Conservation (phyloP, 2,329 filamentous ascomycete genomes). For the Aspergillus nomiae region DNA sequence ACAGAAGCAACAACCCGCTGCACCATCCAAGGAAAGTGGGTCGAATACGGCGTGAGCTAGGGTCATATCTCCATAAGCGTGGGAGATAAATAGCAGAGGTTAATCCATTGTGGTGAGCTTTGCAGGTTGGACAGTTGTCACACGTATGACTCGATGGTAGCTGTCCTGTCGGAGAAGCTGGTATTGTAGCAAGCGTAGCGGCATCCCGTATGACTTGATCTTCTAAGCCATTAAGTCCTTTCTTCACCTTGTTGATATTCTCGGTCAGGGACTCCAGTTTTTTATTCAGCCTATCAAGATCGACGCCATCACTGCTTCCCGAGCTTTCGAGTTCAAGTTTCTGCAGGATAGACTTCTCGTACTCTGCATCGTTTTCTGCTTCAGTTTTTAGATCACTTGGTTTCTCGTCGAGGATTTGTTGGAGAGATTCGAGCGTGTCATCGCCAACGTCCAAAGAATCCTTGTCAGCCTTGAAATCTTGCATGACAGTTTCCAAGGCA, state of each 20-base stretch:
- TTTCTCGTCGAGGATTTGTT: conserved; percentile 41
- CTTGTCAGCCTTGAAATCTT: conserved; percentile 42
- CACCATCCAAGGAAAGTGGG: conserved; percentile 43
- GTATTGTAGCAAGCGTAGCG: conserved; percentile 17
- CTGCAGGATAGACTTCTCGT: conserved; percentile 32
- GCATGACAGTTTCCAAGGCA: conserved; percentile 44
- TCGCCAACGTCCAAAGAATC: conserved; percentile 44
- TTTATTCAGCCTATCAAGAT: conserved; percentile 40
- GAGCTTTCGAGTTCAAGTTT: conserved; percentile 24
- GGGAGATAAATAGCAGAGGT: conserved; percentile 39
- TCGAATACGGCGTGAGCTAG: conserved; percentile 30
- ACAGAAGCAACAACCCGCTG: conserved; percentile 45
- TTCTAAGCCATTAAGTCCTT: conserved; percentile 43
- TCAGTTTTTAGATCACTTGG: conserved; percentile 29
- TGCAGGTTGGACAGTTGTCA: conserved; percentile 27
- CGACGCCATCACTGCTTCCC: conserved; percentile 24
- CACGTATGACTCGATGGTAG: conserved; percentile 9
- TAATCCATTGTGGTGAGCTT: conserved; percentile 26
- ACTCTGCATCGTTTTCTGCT: conserved; percentile 34
- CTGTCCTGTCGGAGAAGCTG: conserved; percentile 16
- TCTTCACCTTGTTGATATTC: conserved; percentile 45
- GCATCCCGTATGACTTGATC: conserved; percentile 35
- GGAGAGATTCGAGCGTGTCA: conserved; percentile 49
- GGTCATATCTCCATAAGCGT: conserved; percentile 37
- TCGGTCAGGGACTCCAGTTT: conserved; percentile 43